Evolutionary conservation across 2,329 filamentous ascomycete species (phyloP).

Genomic region (Dothideomycetes sp.): DNA sequence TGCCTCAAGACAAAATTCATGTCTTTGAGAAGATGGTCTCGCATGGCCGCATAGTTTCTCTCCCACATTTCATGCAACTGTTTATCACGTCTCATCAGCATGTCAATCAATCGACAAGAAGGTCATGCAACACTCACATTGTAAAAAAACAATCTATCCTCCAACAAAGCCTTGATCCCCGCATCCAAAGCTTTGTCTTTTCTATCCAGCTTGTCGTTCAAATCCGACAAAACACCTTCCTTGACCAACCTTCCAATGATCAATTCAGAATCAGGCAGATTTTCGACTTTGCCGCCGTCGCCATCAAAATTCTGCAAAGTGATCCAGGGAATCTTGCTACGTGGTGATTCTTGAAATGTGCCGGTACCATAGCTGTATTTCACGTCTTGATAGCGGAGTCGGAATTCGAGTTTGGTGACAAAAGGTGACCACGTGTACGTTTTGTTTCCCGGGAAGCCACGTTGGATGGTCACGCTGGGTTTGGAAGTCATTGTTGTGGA

Average conservation of each 20-base stretch:
- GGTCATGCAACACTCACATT: constrained; percentile 33
- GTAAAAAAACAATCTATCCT: constrained; percentile 54
- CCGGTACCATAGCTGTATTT: constrained; percentile 40
- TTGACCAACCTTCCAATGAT: constrained; percentile 42
- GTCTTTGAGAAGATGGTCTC: constrained; percentile 39
- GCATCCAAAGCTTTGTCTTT: constrained; percentile 40
- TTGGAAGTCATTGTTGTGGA: too few species aligned
- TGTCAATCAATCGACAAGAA: neutral
- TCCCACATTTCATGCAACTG: constrained; percentile 48
- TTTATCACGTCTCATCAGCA: too few species aligned
- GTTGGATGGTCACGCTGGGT: too few species aligned
- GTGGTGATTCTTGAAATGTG: constrained; percentile 39
- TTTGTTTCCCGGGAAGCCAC: constrained; percentile 37
- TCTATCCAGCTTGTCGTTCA: constrained; percentile 38
- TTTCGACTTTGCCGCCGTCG: constrained; percentile 14
- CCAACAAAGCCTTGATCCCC: constrained; percentile 45
- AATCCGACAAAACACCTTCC: constrained; percentile 35
- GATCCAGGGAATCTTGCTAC: constrained; percentile 54
- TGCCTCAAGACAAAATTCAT: constrained; percentile 46
- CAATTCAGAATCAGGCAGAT: constrained; percentile 46
- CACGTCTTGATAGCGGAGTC: constrained; percentile 46
- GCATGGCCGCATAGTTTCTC: constrained; percentile 52
- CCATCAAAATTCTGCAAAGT: constrained; percentile 22
- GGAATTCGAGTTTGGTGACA: constrained; percentile 53
- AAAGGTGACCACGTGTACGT: constrained; percentile 52